Evolutionary conservation across 2,329 filamentous ascomycete species (phyloP).

Genomic region (Knufia fluminis): DNA sequence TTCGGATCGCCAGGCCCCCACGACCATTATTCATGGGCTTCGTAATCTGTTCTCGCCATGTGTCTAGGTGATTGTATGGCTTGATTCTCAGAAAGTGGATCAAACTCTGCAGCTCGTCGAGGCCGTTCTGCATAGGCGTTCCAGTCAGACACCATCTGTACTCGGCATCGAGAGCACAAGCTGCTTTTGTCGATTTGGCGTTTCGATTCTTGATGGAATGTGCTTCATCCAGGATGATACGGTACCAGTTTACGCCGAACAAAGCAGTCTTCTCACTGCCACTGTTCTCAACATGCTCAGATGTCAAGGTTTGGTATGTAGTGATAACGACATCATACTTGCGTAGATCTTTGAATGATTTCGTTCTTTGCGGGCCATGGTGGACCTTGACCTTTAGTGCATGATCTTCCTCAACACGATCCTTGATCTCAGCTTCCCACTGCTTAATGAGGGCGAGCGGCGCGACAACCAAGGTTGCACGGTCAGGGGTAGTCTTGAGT

Average conservation of each 20-base stretch:
- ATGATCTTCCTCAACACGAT: constrained; percentile 63
- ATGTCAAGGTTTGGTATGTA: constrained; percentile 90
- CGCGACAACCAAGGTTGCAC: constrained; percentile 81
- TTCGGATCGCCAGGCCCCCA: constrained; percentile 77
- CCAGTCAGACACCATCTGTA: constrained; percentile 96
- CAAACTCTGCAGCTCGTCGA: constrained; percentile 89
- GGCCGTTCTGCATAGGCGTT: constrained; percentile 95
- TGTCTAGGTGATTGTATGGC: constrained; percentile 74
- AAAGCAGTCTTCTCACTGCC: constrained; percentile 64
- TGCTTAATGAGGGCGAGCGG: constrained; percentile 91
- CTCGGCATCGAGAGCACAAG: constrained; percentile 71
- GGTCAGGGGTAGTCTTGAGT: constrained; percentile 59
- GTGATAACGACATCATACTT: constrained; percentile 93
- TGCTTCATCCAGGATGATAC: constrained; percentile 89
- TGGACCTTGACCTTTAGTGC: constrained; percentile 76
- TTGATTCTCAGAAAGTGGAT: constrained; percentile 88
- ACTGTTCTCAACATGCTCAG: constrained; percentile 65
- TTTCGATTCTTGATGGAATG: constrained; percentile 98
- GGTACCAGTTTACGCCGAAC: constrained; percentile 90
- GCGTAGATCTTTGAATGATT: constrained; percentile 64
- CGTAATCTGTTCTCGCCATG: constrained; percentile 90
- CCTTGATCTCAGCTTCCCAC: constrained; percentile 88
- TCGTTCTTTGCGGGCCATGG: constrained; percentile 78
- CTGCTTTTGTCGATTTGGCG: constrained; percentile 88
- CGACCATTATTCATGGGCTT: constrained; percentile 80